Base-by-base conservation (phyloP, 495 filamentous ascomycete species). In the Collariella sp. region DNA sequence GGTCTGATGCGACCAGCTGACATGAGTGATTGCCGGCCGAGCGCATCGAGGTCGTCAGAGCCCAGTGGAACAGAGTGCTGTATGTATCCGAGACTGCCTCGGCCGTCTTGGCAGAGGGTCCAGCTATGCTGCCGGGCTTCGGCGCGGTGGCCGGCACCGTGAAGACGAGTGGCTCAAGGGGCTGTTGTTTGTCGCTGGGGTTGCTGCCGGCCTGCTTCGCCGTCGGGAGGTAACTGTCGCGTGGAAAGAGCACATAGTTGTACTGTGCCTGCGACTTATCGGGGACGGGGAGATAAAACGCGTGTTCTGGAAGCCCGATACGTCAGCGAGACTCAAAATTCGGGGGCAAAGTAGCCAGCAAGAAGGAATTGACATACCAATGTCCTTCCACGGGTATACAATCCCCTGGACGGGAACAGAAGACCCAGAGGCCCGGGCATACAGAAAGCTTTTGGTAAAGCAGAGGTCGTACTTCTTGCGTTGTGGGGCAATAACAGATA, bases 381-480 rank as follows among this genome's bases (percentile, higher is more conserved):
- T 86, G 55, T 83, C 79, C 54, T 78, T 74, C 81, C 84, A 86
- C 0, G 77, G 74, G 36, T 75, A 79, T n/a, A 72, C 67, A 22
- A 91, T 75, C 0, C 79, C 83, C 60, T 86, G 83, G 51, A 89
- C 86, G 3, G 87, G 76, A 54, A 75, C 76, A 33, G 82, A 82
- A 11, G 80, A 82, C 16, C 79, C 69, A 7, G 84, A 74, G 43
- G 83, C 83, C 19, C 81, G 76, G 9, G 85, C 88, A 50, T 85
- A 84, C 39, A 96, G 65, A 48, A 82, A 84, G 59, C 72, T 70
- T 60, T 75, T 59, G 64, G 81, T 72, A 69, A 97, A 74, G 69
- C 88, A 85, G 26, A 97, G 72, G 39, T 80, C 86, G 62, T 91
- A 83, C 74, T 97, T 98, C 74, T 96, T 98, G 56, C 93, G 78